Percentiles rank a stretch among this genome's conserved stretches.
Conservation (phyloP, 2,329 filamentous ascomycete species). For the Dichotomopilus funicola region DNA sequence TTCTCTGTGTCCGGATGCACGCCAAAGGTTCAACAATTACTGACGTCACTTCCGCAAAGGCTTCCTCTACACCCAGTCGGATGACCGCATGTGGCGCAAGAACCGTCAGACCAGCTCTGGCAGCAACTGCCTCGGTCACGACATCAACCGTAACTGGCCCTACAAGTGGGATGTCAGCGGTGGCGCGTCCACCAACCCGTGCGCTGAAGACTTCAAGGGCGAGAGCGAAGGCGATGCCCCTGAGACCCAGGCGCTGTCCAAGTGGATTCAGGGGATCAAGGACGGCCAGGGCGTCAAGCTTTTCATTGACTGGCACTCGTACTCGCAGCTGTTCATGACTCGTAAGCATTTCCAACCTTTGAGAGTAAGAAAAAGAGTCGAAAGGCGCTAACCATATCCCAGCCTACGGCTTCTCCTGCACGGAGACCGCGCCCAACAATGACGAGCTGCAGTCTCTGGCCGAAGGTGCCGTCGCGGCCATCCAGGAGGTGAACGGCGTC, state of each 20-base stretch:
- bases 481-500: conserved; percentile 36
- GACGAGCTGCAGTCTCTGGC: conserved; percentile 44
- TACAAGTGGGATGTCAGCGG: conserved; percentile 39
- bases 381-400: neutral
- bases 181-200: conserved; percentile 40
- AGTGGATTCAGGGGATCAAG: conserved; percentile 27
- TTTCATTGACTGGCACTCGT: conserved; percentile 60
- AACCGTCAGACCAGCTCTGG: conserved; percentile 39
- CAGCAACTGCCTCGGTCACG: conserved; percentile 40
- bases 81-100: conserved; percentile 49
- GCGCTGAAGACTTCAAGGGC: conserved; percentile 38
- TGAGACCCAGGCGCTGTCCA: conserved; percentile 44
- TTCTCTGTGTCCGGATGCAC: no score
- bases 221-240: conserved; percentile 36
- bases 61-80: conserved; percentile 46
- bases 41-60: conserved; percentile 26
- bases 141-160: conserved; percentile 48
- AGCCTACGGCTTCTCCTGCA: conserved; percentile 54
- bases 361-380: neutral
- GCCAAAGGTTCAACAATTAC: no score
- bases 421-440: conserved; percentile 38
- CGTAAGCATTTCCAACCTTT: conserved; percentile 39
- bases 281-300: conserved; percentile 46
- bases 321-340: conserved; percentile 53
- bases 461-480: conserved; percentile 41